Percentiles rank a stretch among this genome's conserved stretches.
Conservation (phyloP, 345 rosid genomes). For the Sapria himalayana region DNA sequence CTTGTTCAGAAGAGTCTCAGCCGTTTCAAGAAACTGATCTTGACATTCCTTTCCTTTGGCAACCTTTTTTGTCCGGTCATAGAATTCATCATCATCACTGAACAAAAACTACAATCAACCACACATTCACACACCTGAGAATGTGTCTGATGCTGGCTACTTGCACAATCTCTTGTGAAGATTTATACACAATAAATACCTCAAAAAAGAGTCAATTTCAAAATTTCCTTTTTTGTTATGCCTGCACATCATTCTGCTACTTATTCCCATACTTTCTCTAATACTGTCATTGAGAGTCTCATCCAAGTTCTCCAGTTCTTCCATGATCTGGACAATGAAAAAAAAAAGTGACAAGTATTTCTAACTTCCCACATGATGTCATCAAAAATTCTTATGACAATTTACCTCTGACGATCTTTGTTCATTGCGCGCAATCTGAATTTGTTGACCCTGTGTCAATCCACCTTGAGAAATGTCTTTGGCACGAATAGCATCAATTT, state of each 20-base stretch:
- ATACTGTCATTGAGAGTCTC: conserved; percentile 90
- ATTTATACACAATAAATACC: conserved; percentile 21
- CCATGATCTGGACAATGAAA: conserved; percentile 33
- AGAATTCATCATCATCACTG: conserved; percentile 92
- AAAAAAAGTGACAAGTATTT: neutral
- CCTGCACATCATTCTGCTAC: conserved; percentile 24
- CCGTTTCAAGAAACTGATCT: conserved; percentile 57
- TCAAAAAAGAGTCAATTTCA: conserved; percentile 36
- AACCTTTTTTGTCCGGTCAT: conserved; percentile 74
- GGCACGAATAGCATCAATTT: conserved; percentile 78
- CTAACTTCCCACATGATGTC: neutral
- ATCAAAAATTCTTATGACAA: conserved; percentile 1
- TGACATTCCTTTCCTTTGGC: conserved; percentile 29
- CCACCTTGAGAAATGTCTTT: conserved; percentile 97
- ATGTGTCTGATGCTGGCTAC: neutral
- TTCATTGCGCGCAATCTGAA: conserved; percentile 94
- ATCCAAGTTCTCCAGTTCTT: conserved; percentile 92
- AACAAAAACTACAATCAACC: conserved; percentile 4
- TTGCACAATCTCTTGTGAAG: neutral
- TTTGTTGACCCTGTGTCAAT: conserved; percentile 93
- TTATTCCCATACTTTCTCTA: conserved; percentile 80
- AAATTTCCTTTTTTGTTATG: conserved; percentile 35
- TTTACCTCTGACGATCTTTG: conserved; percentile 69
- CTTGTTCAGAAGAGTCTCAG: conserved; percentile 78
- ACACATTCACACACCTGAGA: neutral